These are phyloP conservation scores for Glycine latifolia DNA, from an alignment of 306 rosid species.

Conservation along the genomic window DNA sequence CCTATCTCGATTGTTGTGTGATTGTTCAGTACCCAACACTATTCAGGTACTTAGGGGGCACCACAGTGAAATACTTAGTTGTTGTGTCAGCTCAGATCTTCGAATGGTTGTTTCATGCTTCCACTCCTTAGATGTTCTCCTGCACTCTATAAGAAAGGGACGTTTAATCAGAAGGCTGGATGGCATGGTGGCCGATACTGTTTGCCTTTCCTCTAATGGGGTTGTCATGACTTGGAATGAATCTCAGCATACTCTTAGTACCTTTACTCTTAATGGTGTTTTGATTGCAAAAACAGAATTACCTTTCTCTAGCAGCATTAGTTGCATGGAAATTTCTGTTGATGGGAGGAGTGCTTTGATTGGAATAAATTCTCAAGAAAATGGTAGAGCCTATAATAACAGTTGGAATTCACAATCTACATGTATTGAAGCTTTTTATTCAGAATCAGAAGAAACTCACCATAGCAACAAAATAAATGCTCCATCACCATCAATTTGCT, in stretches of 20 bases:
- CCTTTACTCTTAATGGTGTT: constrained; percentile 86
- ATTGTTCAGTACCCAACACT: too few species aligned
- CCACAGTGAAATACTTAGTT: constrained; percentile 76
- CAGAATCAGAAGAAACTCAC: constrained; percentile 54
- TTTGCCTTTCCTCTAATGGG: constrained; percentile 90
- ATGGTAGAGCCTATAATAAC: constrained; percentile 45
- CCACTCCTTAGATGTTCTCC: constrained; percentile 73
- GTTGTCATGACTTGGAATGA: constrained; percentile 85
- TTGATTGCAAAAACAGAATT: constrained; percentile 68
- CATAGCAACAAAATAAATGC: constrained; percentile 64
- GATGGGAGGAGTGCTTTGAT: constrained; percentile 88
- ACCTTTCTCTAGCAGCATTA: constrained; percentile 64
- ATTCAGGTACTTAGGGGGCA: constrained; percentile 91
- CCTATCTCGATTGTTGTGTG: too few species aligned
- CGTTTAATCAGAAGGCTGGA: constrained; percentile 77
- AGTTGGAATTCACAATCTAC: constrained; percentile 63
- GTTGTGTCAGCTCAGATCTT: constrained; percentile 92
- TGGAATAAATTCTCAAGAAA: constrained; percentile 67
- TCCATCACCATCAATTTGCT: constrained; percentile 84
- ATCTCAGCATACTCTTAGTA: constrained; percentile 66
- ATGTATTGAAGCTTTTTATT: constrained; percentile 47
- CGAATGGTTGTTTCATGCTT: constrained; percentile 93
- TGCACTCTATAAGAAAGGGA: constrained; percentile 88
- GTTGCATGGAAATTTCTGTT: constrained; percentile 90
- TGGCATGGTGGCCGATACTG: constrained; percentile 80